These are phyloP conservation scores for Xylaria acuta DNA, from an alignment of 495 filamentous ascomycete genomes.

Conservation along the genomic window DNA sequence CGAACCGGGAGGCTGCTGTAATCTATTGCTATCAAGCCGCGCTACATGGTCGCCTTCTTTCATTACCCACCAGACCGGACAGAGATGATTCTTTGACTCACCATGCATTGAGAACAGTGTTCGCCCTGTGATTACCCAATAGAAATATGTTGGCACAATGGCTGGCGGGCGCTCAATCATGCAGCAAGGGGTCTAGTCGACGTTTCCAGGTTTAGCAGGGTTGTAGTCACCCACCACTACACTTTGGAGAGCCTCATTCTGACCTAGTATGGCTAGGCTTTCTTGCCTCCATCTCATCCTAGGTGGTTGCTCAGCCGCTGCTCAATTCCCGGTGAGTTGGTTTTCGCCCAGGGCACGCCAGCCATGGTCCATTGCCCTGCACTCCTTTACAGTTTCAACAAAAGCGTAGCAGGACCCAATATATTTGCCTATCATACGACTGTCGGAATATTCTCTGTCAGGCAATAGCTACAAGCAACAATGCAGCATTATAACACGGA, in stretches of 20 bases:
- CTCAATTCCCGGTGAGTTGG: not conserved
- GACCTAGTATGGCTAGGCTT: not conserved
- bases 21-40: not conserved
- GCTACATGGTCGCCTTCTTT: not conserved
- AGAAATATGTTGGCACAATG: not conserved
- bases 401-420: no score
- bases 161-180: not conserved
- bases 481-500: no score
- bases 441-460: not conserved
- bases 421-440: not conserved
- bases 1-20: not conserved
- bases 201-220: not conserved
- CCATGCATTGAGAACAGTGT: not conserved
- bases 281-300: not conserved
- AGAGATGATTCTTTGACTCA: not conserved
- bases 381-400: not conserved
- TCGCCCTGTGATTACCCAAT: not conserved
- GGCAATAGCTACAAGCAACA: not conserved
- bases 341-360: not conserved
- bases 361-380: not conserved
- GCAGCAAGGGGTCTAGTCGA: not conserved
- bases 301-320: not conserved
- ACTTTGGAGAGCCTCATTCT: not conserved
- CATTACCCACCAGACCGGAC: not conserved
- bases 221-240: not conserved